Conservation (phyloP, 352 stramenopile genomes). For the Phytopythium cucurbitacearum region DNA sequence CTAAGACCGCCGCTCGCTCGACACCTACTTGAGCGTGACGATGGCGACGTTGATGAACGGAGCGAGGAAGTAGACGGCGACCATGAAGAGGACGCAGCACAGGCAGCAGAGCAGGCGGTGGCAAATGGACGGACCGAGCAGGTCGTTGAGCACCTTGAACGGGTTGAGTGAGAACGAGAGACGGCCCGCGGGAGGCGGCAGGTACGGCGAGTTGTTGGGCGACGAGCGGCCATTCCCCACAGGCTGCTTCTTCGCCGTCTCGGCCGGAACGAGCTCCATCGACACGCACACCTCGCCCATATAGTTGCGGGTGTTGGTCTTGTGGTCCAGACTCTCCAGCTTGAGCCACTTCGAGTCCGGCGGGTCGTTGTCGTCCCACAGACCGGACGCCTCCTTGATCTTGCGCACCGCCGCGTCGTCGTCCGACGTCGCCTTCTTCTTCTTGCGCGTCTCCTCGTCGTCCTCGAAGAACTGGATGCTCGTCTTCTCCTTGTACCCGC, state of each 20-base stretch:
- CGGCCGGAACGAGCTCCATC: conserved; percentile 84
- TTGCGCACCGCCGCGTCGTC: conserved; percentile 78
- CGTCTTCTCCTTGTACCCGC: conserved; percentile 75
- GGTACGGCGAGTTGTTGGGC: conserved; percentile 92
- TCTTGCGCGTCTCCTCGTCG: conserved; percentile 75
- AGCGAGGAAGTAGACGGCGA: conserved; percentile 82
- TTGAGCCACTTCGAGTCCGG: conserved; percentile 84
- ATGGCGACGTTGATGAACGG: conserved; percentile 85
- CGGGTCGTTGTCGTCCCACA: conserved; percentile 83
- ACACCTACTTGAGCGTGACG: conserved; percentile 48
- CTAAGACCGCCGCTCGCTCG: background rate
- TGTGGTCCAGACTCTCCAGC: conserved; percentile 75
- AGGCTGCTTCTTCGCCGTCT: conserved; percentile 72
- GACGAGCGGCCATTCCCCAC: conserved; percentile 83
- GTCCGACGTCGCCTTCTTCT: conserved; percentile 71
- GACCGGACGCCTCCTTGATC: conserved; percentile 77
- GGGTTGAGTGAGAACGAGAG: conserved; percentile 91
- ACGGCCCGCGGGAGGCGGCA: conserved; percentile 85
- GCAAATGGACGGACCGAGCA: conserved; percentile 86
- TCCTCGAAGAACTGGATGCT: conserved; percentile 82
- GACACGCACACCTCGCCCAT: conserved; percentile 88
- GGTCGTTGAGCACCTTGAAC: conserved; percentile 86
- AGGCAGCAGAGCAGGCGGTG: conserved; percentile 81
- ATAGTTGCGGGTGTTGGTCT: conserved; percentile 73
- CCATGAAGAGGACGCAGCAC: conserved; percentile 83